Evolutionary conservation across 768 basidiomycete genomes (phyloP).

Genomic region (Leccinum obscurum): DNA sequence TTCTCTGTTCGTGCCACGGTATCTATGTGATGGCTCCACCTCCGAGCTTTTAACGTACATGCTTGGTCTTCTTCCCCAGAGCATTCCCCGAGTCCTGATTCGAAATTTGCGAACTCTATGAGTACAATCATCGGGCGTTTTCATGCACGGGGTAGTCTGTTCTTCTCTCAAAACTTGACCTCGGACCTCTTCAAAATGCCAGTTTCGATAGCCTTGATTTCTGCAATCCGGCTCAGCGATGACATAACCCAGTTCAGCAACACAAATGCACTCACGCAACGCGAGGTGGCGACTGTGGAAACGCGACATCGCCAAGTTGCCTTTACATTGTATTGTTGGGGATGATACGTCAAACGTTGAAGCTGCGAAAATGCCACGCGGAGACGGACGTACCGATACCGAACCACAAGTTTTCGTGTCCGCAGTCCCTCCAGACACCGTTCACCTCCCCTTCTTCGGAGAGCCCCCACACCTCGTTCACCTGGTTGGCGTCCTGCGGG

Average conservation of each 20-base stretch:
- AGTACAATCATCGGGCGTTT: neutral
- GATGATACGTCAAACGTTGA: neutral
- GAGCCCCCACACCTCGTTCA: constrained; percentile 60
- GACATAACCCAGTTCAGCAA: neutral
- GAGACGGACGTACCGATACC: constrained; percentile 23
- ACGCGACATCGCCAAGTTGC: constrained; percentile 25
- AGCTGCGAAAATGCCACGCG: neutral
- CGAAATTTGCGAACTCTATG: neutral
- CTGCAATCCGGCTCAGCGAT: constrained; percentile 13
- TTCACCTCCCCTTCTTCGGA: constrained; percentile 62
- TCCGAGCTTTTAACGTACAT: neutral
- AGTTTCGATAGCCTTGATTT: constrained; percentile 32
- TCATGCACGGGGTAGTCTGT: neutral
- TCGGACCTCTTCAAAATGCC: constrained; percentile 28
- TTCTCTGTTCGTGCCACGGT: neutral
- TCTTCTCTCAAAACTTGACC: constrained; percentile 16
- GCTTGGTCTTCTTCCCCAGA: neutral
- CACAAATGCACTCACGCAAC: constrained; percentile 25
- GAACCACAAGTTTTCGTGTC: constrained; percentile 39
- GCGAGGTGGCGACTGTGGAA: constrained; percentile 34
- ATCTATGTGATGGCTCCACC: neutral
- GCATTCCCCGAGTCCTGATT: neutral
- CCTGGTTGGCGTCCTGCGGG: constrained; percentile 42
- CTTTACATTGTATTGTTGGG: constrained; percentile 5
- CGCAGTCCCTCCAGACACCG: constrained; percentile 35